Percentiles rank a stretch among this genome's conserved stretches.
phyloP scores from a whole-genome alignment of 305 asterid species.

The Fraxinus platypoda region DNA sequence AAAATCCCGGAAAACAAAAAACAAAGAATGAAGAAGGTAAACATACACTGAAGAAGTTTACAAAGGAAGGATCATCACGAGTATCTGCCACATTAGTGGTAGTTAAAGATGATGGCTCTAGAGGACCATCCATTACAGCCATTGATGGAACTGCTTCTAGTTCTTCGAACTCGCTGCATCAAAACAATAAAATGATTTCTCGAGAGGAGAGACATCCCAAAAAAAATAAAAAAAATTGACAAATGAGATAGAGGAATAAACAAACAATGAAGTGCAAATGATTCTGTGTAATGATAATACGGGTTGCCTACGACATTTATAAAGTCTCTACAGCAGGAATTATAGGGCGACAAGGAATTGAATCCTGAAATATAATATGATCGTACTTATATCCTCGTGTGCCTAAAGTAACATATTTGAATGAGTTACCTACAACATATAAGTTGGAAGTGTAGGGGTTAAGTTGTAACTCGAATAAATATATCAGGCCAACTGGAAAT shows the following conservation, averaged over 20 bases:
- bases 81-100: constrained; percentile 43
- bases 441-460: background rate
- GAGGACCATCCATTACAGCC: constrained; percentile 82
- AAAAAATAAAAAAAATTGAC: background rate
- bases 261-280: background rate
- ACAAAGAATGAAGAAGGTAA: constrained; percentile 13
- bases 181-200: constrained; percentile 14
- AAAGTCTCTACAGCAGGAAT: background rate
- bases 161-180: constrained; percentile 76
- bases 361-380: background rate
- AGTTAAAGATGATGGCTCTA: constrained; percentile 61
- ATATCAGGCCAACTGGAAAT: background rate
- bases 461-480: background rate
- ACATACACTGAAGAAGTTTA: constrained; percentile 81
- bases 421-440: background rate
- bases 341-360: background rate
- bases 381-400: background rate
- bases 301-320: background rate
- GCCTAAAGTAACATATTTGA: background rate
- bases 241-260: background rate
- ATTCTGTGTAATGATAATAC: background rate
- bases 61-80: constrained; percentile 72
- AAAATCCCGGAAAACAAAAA: background rate
- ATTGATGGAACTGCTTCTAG: constrained; percentile 85
- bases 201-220: background rate